Evolutionary conservation across 1,139 yeast genomes (phyloP).

Genomic region (Suhomyces wounanorum): DNA sequence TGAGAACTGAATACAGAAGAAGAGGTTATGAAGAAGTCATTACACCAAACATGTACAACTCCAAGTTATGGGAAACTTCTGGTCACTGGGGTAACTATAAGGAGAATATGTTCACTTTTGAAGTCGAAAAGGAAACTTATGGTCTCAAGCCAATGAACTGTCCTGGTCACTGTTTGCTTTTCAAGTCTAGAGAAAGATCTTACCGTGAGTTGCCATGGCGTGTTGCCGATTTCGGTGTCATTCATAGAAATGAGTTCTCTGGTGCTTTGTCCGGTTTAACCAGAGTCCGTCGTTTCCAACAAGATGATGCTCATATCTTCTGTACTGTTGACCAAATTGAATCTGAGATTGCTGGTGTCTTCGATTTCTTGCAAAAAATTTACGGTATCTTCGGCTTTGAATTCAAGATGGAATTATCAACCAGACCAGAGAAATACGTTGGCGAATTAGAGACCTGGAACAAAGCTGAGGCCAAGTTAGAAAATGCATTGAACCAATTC

Average conservation of each 20-base stretch:
- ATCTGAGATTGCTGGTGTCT: slow-evolving; percentile 73
- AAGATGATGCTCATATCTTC: slow-evolving; percentile 98
- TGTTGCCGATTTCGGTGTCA: slow-evolving; percentile 93
- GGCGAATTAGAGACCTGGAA: slow-evolving; percentile 90
- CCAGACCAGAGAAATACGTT: slow-evolving; percentile 90
- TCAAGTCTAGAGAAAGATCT: slow-evolving; percentile 84
- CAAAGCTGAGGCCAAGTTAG: slow-evolving; percentile 77
- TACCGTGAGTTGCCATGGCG: slow-evolving; percentile 95
- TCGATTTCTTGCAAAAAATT: slow-evolving; percentile 75
- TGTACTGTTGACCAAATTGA: slow-evolving; percentile 89
- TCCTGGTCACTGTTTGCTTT: slow-evolving; percentile 95
- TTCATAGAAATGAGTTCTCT: slow-evolving; percentile 93
- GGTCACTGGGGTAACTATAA: slow-evolving; percentile 98
- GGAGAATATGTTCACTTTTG: slow-evolving; percentile 96
- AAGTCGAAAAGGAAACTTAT: slow-evolving; percentile 84
- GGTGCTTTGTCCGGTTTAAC: slow-evolving; percentile 87
- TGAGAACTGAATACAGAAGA: slow-evolving; percentile 80
- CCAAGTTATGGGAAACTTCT: slow-evolving; percentile 95
- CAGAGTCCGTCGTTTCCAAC: slow-evolving; percentile 96
- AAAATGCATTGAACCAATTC: slow-evolving; percentile 65
- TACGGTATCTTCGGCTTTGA: slow-evolving; percentile 87
- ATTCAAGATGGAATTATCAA: slow-evolving; percentile 86
- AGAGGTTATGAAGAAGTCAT: slow-evolving; percentile 98
- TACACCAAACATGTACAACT: slow-evolving; percentile 95
- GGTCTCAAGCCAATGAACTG: slow-evolving; percentile 99